Evolutionary conservation across 2,329 filamentous ascomycete species (phyloP), one percentile per base, ranked within the genome.

Genomic region (Fusarium mundagurra): DNA sequence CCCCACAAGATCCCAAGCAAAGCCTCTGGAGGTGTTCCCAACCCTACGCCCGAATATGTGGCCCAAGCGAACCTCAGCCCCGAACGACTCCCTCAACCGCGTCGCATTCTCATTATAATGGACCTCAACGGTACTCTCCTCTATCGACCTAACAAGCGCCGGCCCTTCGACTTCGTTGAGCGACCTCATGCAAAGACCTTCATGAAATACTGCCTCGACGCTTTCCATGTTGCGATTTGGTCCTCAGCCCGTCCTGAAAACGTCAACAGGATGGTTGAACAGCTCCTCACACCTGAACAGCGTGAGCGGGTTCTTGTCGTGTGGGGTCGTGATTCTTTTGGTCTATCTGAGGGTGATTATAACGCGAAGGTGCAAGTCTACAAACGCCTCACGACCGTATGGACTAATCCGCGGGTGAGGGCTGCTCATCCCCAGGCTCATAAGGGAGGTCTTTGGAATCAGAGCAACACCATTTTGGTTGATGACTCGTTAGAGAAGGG

Each of bases 91-190:
- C 44, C 82, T 0, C 58, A 81, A 2, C 88, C 91, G 3, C 89
- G 90, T 45, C 89, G 88, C 22, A 88, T 98, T 39, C 90, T 99
- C 29, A 86, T 99, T 58, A 89, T 98, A 53, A 89, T 98, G 71
- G 96, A 99, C 83, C 89, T 99, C 43, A 99, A 98, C 82, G 96
- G 96, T 71, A 98, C 96, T 0, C 87, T 99, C 3, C 88, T 98
- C 41, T 88, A 89, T 83, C 92, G 96, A 10, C 92, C 91, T 14
- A 86, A 85, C 60, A 85, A 85, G 51, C 81, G 80, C 33, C 79
- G 78, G 4, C 82, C 84, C 12, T 87, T 85, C 16, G 80, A 82
- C 47, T 93, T 95, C 80, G 83, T 91, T 48, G 84, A 88, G 73
- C 92, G 96, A 2, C 93, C 93, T 0, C 87, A 91, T 72, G 88